Conservation (phyloP, 2,329 filamentous ascomycete species). For the Colletotrichum lini region DNA sequence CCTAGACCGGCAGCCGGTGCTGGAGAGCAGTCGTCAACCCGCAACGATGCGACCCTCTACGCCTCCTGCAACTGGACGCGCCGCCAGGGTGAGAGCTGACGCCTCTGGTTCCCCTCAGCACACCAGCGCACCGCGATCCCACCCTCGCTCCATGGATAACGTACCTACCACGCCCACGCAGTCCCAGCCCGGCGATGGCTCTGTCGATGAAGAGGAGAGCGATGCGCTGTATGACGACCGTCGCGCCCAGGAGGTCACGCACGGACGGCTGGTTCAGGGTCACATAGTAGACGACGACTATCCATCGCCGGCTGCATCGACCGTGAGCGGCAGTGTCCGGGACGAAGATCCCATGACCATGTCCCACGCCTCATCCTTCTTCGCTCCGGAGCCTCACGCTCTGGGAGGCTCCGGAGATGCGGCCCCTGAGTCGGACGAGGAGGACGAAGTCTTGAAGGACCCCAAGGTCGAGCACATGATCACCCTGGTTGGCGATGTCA, state of each 20-base stretch:
- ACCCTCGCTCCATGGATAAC: conserved; percentile 45
- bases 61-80: conserved; percentile 27
- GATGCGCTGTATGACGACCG: conserved; percentile 79
- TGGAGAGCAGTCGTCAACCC: conserved; percentile 53
- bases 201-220: conserved; percentile 51
- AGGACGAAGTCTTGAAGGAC: conserved; percentile 89
- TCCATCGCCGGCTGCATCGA: conserved; percentile 81
- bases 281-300: conserved; percentile 97
- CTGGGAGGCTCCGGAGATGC: conserved; percentile 90
- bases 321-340: conserved; percentile 74
- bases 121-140: conserved; percentile 41
- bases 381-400: conserved; percentile 78
- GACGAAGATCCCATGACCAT: conserved; percentile 88
- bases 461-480: conserved; percentile 92
- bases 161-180: conserved; percentile 37
- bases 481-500: conserved; percentile 96
- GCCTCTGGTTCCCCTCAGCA: conserved; percentile 41
- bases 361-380: conserved; percentile 85
- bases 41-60: conserved; percentile 43
- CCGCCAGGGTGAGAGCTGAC: conserved; percentile 34
- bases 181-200: conserved; percentile 24
- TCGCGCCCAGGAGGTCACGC: conserved; percentile 89
- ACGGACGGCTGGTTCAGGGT: conserved; percentile 90
- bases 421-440: conserved; percentile 87
- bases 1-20: conserved; percentile 62